Base-by-base conservation (phyloP, 2,329 filamentous ascomycete species). In the Colletotrichum tabaci region DNA sequence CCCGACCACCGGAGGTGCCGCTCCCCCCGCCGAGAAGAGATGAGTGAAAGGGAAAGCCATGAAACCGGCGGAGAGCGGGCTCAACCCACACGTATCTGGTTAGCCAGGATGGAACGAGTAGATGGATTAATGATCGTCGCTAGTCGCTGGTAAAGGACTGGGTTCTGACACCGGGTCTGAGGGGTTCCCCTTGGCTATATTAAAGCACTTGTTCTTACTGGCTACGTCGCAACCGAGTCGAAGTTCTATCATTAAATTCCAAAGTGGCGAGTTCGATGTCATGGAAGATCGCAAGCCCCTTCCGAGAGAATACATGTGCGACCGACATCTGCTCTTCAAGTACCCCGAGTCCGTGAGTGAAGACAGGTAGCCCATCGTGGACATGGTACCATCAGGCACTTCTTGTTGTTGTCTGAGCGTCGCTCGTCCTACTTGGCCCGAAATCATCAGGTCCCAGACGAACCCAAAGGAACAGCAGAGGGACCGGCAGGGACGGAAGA, bases 1-100 rank as follows among this genome's bases (percentile, higher is more conserved):
- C 64, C 94, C 94, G 2, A 96, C 94, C 4, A 97, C 94, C 1
- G 94, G 94, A 71, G 93, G 93, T 53, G 83, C 86, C 10, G 83
- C 87, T 35, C 85, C 87, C 12, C 82, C 89, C 2, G 81, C 86
- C 65, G 85, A 90, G 80, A 84, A 86, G 81, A 83, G 87, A 77
- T 76, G 77, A 68, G 18, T 35, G 1, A 30, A 4, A 9, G 4
- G 18, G n/a, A 10, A 35, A 16, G 12, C 3, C 7, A 4, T 10
- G 9, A 13, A 23, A n/a, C 26, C 15, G 9, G 23, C 16, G 16
- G n/a, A 62, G 10, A 18, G 21, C 16, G 23, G 21, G 38, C 9
- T 21, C 21, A 13, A 6, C 44, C 9, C 6, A n/a, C 9, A 30
- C n/a, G 5, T 4, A n/a, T 4, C 23, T 35, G 21, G 52, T 40